Percentiles rank a stretch among this genome's conserved stretches.
Evolutionary conservation across 371 early-diverging fungal species (phyloP).

Genomic region (Parasitella parasitica): DNA sequence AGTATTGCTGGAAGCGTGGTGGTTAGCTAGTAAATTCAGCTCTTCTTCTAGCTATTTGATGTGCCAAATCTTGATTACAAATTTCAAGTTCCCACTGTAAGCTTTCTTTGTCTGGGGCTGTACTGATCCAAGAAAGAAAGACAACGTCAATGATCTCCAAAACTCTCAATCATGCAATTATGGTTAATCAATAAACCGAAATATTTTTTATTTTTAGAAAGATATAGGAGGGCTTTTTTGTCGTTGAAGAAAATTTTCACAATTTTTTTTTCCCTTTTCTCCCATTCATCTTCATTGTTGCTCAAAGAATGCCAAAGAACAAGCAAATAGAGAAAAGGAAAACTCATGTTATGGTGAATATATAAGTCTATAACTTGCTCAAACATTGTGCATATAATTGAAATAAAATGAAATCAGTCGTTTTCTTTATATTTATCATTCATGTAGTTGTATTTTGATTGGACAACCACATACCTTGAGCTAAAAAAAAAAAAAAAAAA

Average conservation of each 20-base stretch:
- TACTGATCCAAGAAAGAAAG: no score
- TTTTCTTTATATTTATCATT: background rate
- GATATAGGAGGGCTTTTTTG: background rate
- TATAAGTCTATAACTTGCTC: background rate
- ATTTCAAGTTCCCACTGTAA: no score
- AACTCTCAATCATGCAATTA: no score
- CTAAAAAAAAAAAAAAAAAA: background rate
- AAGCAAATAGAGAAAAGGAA: background rate
- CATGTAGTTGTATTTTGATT: background rate
- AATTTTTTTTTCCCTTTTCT: background rate
- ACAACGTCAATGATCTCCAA: no score
- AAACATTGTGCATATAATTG: background rate
- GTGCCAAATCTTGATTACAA: no score
- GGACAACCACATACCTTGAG: background rate
- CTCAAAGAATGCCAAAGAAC: background rate
- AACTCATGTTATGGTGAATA: background rate
- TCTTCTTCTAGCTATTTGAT: no score
- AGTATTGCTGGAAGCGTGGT: no score
- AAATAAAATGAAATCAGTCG: background rate
- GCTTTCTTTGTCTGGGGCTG: no score
- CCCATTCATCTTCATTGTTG: background rate
- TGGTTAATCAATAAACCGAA: background rate
- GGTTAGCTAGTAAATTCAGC: no score
- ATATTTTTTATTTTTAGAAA: background rate
- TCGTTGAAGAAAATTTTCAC: background rate